These are phyloP conservation scores for Claviceps africana DNA, from an alignment of 2,329 filamentous ascomycete genomes.

Conservation along the genomic window DNA sequence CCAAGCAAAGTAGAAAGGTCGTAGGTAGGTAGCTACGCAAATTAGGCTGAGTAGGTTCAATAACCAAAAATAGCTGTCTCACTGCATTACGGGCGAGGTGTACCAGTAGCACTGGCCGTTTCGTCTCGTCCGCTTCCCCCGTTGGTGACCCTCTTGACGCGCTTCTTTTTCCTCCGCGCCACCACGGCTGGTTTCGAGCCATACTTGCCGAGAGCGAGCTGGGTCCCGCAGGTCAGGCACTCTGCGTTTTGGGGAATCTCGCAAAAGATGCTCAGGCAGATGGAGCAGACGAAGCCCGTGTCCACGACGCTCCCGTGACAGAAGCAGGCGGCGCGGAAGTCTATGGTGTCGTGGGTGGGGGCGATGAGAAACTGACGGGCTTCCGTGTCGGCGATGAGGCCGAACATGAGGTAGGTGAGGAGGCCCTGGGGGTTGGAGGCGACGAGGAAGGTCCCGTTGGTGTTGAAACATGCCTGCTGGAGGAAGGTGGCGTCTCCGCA, in stretches of 20 bases:
- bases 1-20: too few relatives aligned
- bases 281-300: constrained; percentile 87
- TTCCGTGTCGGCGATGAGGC: constrained; percentile 56
- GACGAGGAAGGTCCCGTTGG: constrained; percentile 41
- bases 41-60: too few relatives aligned
- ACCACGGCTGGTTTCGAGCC: constrained; percentile 66
- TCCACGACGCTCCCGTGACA: constrained; percentile 87
- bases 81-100: constrained; percentile 33
- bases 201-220: constrained; percentile 61
- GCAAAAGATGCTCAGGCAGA: constrained; percentile 92
- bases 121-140: constrained; percentile 35
- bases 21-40: background rate
- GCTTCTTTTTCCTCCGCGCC: constrained; percentile 59
- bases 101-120: constrained; percentile 46
- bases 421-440: constrained; percentile 52
- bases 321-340: constrained; percentile 97
- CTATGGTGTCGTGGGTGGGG: constrained; percentile 73
- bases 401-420: constrained; percentile 89
- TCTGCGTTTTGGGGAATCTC: constrained; percentile 44
- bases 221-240: constrained; percentile 74
- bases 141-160: constrained; percentile 45
- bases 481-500: constrained; percentile 80
- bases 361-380: constrained; percentile 51
- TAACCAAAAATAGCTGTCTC: too few relatives aligned
- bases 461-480: constrained; percentile 68